Evolutionary conservation across 176 grass and related monocot genomes (phyloP).

Genomic region (Eragrostis curvula): DNA sequence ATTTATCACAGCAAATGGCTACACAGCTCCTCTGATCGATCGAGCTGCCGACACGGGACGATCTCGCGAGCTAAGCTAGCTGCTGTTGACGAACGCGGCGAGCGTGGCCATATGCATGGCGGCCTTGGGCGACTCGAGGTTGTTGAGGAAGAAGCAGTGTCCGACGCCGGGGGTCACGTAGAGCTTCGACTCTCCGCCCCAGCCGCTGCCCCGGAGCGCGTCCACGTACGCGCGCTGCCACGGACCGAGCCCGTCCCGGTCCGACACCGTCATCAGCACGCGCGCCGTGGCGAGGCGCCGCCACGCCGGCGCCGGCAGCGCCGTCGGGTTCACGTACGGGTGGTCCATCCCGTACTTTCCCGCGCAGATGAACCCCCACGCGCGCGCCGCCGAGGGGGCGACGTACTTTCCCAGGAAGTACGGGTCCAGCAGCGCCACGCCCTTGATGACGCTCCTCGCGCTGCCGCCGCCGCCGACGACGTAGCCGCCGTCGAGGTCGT

Average conservation of each 20-base stretch:
- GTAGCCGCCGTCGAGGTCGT: background rate
- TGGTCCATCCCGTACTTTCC: constrained; percentile 56
- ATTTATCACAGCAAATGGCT: background rate
- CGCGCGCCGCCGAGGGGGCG: background rate
- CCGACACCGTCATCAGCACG: constrained; percentile 63
- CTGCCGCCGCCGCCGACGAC: too few species aligned
- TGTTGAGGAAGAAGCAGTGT: constrained; percentile 67
- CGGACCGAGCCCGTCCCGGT: constrained; percentile 52
- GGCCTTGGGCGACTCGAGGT: constrained; percentile 48
- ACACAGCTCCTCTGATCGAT: background rate
- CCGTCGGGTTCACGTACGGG: constrained; percentile 67
- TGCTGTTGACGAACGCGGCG: constrained; percentile 38
- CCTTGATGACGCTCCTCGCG: constrained; percentile 29
- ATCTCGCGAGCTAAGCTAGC: background rate
- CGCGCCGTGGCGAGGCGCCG: constrained; percentile 32
- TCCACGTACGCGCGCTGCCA: constrained; percentile 57
- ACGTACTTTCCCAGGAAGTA: constrained; percentile 64
- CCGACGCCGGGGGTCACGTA: constrained; percentile 51
- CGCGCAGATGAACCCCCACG: constrained; percentile 65
- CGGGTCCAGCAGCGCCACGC: constrained; percentile 59
- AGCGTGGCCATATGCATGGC: constrained; percentile 60
- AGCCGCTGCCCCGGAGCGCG: constrained; percentile 57
- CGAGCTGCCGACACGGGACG: background rate
- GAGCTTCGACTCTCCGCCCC: constrained; percentile 41
- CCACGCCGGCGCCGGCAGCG: constrained; percentile 36